A percentile compares a stretch with the other conserved stretches of the same genome.
Evolutionary conservation across 148 eudicot species (phyloP).

Genomic region (Heliamphora exappendiculata): DNA sequence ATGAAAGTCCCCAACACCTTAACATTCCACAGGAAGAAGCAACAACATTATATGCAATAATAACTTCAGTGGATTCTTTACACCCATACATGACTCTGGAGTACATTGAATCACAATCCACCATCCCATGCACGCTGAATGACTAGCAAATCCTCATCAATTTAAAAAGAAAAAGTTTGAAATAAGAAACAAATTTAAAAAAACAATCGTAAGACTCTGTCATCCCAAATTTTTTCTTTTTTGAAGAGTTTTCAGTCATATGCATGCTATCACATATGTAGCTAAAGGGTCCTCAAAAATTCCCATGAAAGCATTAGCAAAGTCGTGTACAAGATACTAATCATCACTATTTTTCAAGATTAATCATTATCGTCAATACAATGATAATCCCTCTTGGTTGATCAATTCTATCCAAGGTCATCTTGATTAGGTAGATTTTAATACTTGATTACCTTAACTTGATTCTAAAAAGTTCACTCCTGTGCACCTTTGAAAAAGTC

Average conservation of each 20-base stretch:
- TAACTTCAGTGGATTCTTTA: not conserved
- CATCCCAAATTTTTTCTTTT: not conserved
- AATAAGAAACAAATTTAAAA: no score
- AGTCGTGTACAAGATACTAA: not conserved
- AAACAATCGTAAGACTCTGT: no score
- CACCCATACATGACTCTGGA: not conserved
- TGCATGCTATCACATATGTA: not conserved
- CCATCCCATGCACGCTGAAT: not conserved
- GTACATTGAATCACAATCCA: not conserved
- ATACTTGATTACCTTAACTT: not conserved
- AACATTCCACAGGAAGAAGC: not conserved
- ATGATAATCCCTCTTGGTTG: not conserved
- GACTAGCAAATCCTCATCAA: not conserved
- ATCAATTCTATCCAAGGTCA: not conserved
- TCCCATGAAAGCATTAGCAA: not conserved
- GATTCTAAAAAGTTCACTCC: not conserved
- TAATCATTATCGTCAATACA: not conserved
- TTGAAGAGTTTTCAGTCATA: no score
- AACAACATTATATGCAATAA: slow-evolving; percentile 5
- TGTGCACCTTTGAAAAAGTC: not conserved
- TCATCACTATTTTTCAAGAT: not conserved
- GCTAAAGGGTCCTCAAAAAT: not conserved
- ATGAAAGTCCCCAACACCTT: slow-evolving; percentile 95
- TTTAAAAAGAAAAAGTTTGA: not conserved
- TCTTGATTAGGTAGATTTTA: not conserved